phyloP scores from a whole-genome alignment of 75 land plant species.

The Picea sitchensis region DNA sequence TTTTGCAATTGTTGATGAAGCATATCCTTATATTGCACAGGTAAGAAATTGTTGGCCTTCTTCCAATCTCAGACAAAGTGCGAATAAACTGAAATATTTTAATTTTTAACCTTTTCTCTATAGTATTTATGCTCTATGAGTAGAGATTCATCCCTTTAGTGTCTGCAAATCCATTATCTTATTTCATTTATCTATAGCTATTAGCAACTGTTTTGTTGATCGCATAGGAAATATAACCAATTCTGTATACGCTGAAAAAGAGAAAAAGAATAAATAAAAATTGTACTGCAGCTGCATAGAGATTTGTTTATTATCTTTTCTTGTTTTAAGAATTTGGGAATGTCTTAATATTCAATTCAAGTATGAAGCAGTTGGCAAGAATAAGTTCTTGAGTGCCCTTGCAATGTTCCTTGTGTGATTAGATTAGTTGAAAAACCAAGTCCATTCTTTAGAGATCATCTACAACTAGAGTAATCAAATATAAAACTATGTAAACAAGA shows the following conservation, averaged over 20 bases:
- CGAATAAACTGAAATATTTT: too few relatives aligned
- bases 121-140: not conserved
- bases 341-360: not conserved
- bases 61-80: not conserved
- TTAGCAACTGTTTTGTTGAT: not conserved
- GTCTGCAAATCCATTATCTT: not conserved
- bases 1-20: slow-evolving; percentile 99
- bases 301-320: not conserved
- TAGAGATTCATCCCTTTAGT: not conserved
- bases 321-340: not conserved
- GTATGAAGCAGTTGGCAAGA: not conserved
- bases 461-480: too few relatives aligned
- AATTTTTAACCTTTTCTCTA: not conserved
- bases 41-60: slow-evolving; percentile 23
- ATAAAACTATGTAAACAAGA: too few relatives aligned
- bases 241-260: not conserved
- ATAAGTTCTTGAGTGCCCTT: not conserved
- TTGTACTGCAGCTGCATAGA: not conserved
- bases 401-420: not conserved
- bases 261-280: not conserved
- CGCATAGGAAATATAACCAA: not conserved
- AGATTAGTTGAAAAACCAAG: not conserved
- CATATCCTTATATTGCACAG: slow-evolving; percentile 99
- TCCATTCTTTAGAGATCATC: too few relatives aligned
- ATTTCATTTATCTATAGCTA: not conserved